Evolutionary conservation across 768 basidiomycete species (phyloP), one percentile per base, ranked within the genome.

Genomic region (Tricholoma saponaceum): DNA sequence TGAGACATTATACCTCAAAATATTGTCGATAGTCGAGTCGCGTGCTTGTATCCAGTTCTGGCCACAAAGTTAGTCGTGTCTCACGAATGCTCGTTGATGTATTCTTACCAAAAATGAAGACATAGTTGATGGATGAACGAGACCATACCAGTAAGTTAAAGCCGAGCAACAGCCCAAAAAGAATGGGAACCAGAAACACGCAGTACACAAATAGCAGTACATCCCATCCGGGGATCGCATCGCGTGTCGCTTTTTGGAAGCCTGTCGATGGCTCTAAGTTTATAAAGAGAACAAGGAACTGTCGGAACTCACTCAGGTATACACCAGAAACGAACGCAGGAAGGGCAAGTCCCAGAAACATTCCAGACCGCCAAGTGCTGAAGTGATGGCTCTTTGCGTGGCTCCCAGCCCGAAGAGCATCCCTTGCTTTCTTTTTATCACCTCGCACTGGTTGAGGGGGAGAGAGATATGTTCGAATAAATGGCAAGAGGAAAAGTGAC

Each of bases 141-240:
- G 83, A 76, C 89, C 91, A 99, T 0, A 87, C 89, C 20, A 86
- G 62, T 4, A 98, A 61, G 68, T 99, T 98, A 16, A 90, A 56
- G 26, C 92, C 89, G 52, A 98, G 82, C 1, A 97, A 73, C 28
- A 92, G 59, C 1, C 84, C 76, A 65, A 97, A 89, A 2, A 96
- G 60, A 6, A 86, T 76, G 0, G 95, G 94, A 3, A 97, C 68
- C 41, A 85, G 70, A 23, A 96, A 71, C 4, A 87, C 78, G 0
- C 82, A 86, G 66, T 97, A 99, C 18, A 95, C 74, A 61, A 84
- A 86, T 35, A 98, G 73, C 12, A 98, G 72, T 1, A 80, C 85
- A 52, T 81, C 79, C 87, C 89, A 93, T 10, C 80, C 83, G 0
- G 85, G 85, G 13, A 95, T 81, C 0, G 64, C 70, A 14, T 67